Percentiles rank a stretch among this genome's conserved stretches.
Conservation (phyloP, 768 basidiomycete genomes). For the Tylopilus felleus region DNA sequence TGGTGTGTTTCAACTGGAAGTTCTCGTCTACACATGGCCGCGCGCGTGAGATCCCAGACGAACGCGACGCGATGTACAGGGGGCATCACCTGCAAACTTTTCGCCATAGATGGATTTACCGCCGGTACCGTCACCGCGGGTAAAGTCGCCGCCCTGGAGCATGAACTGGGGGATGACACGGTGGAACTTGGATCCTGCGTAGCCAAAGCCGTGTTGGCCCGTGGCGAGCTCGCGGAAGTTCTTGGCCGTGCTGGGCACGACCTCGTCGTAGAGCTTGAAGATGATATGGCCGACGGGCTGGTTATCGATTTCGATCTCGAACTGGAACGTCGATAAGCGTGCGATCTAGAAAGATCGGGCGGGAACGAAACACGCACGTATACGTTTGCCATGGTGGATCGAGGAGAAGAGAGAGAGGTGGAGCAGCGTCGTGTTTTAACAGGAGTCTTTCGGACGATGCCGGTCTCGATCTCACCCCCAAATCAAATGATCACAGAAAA, state of each 20-base stretch:
- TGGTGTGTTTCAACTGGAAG: conserved; percentile 71
- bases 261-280: conserved; percentile 84
- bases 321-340: conserved; percentile 39
- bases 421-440: background rate
- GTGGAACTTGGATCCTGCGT: conserved; percentile 67
- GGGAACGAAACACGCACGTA: conserved; percentile 4
- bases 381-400: conserved; percentile 23
- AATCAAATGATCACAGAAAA: background rate
- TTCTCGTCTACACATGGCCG: conserved; percentile 65
- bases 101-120: conserved; percentile 78
- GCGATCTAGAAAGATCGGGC: conserved; percentile 1
- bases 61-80: too few relatives aligned
- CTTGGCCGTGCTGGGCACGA: conserved; percentile 66
- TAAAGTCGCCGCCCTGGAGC: conserved; percentile 92
- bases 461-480: background rate
- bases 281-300: conserved; percentile 52
- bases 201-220: conserved; percentile 71
- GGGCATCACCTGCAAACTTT: conserved; percentile 52
- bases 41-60: conserved; percentile 4
- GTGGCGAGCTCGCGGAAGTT: conserved; percentile 93
- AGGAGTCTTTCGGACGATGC: conserved; percentile 1
- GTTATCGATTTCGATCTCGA: conserved; percentile 56
- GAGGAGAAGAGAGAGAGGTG: background rate
- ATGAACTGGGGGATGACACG: conserved; percentile 83
- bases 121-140: conserved; percentile 63